Conservation (phyloP, 1,284 basidiomycete species). For the Paramarasmius palmivorus region DNA sequence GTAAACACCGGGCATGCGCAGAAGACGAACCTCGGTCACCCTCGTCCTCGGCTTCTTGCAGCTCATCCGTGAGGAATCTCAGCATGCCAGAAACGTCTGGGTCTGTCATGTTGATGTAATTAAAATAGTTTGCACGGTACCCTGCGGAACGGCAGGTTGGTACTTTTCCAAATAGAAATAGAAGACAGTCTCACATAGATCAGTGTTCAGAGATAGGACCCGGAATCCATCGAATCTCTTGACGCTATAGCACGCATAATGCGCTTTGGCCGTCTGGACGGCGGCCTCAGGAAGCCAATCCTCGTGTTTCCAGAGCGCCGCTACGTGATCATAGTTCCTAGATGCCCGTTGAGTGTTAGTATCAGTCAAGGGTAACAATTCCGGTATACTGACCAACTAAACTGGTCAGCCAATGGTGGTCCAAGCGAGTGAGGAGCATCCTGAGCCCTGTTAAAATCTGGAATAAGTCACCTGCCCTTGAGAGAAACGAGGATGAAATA, state of each 20-base stretch:
- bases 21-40: conserved; percentile 56
- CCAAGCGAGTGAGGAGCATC: conserved; percentile 63
- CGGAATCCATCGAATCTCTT: conserved; percentile 66
- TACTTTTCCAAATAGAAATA: conserved; percentile 11
- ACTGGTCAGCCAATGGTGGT: conserved; percentile 54
- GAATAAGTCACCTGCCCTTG: conserved; percentile 1
- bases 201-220: conserved; percentile 77
- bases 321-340: conserved; percentile 78
- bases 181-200: conserved; percentile 54
- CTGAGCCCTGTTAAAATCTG: conserved; percentile 48
- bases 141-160: conserved; percentile 18
- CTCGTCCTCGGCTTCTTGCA: conserved; percentile 75
- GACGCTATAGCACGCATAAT: conserved; percentile 79
- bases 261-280: conserved; percentile 59
- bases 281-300: conserved; percentile 67
- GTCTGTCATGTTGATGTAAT: conserved; percentile 73
- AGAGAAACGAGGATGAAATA: conserved; percentile 16
- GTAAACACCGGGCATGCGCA: not conserved
- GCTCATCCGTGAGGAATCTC: conserved; percentile 77
- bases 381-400: conserved; percentile 52
- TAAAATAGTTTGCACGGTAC: conserved; percentile 66
- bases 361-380: not conserved
- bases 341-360: not conserved
- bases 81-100: conserved; percentile 77
- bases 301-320: conserved; percentile 68